Conservation (phyloP, 225 moss, liverwort and hornwort species). For the Polytrichum formosum region DNA sequence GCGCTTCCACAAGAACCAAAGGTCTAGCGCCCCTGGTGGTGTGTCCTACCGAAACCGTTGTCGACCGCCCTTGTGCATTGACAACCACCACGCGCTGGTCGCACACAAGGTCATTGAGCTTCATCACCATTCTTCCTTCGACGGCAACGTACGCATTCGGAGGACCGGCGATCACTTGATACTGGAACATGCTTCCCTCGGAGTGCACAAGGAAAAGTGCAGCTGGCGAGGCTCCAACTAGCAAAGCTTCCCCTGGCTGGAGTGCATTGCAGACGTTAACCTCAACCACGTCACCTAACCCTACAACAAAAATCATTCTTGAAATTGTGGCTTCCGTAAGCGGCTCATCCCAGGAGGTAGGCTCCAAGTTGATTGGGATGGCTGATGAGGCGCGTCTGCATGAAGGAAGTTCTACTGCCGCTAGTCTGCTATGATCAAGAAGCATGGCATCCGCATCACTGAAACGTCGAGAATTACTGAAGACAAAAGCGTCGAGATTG, state of each 20-base stretch:
- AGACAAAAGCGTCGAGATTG: neutral
- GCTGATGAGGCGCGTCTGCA: too few relatives aligned
- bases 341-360: neutral
- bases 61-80: neutral
- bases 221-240: slow-evolving; percentile 7
- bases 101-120: neutral
- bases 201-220: slow-evolving; percentile 3
- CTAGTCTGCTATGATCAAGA: neutral
- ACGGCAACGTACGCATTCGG: slow-evolving; percentile 4
- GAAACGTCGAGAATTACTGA: neutral
- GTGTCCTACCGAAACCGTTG: neutral
- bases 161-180: slow-evolving; percentile 3
- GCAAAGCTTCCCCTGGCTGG: slow-evolving; percentile 1
- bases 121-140: slow-evolving; percentile 9
- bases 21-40: neutral
- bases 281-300: slow-evolving; percentile 4
- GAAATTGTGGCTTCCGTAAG: slow-evolving; percentile 1
- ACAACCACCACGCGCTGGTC: slow-evolving; percentile 7
- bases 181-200: neutral
- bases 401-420: too few relatives aligned
- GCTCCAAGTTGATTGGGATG: too few relatives aligned
- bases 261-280: slow-evolving; percentile 7
- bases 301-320: slow-evolving; percentile 6
- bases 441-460: too few relatives aligned
- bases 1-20: slow-evolving; percentile 9